Evolutionary conservation across 352 stramenopile species (phyloP), one percentile per base, ranked within the genome.

Genomic region (Globisporangium polare): DNA sequence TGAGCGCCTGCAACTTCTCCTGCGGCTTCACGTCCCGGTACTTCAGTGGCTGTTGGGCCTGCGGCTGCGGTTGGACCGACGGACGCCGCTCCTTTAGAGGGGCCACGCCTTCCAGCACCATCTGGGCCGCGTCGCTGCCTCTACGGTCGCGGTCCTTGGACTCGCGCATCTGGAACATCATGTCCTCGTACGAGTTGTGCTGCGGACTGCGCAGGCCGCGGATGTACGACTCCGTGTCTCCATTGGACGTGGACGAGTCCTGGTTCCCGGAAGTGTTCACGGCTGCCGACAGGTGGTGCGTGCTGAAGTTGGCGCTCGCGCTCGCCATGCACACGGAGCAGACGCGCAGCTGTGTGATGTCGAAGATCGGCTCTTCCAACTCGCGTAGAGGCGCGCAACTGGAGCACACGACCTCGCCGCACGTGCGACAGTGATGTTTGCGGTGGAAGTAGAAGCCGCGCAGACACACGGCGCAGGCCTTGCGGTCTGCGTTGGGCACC

Each of bases 371-470:
- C 42, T 91, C 78, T 7, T 94, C 86, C 2, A 94, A 60, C 33
- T 89, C 76, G 0, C 86, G 81, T 41, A 91, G 60, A 4, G 86
- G 86, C 10, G 83, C 82, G 50, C 86, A 94, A 39, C 50, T 81
- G 3, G 78, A 81, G 62, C 86, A 94, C 22, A 92, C 83, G 2
- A 92, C 83, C 58, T 92, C 83, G 27, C 83, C 83, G 65, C 83
- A 92, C 5, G 83, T 84, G 0, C 78, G 69, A 52, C 83, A 92
- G 59, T 92, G 83, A 58, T 91, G 78, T 50, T 90, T 90, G 20
- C 83, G 72, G 66, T 86, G 86, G 54, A 92, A 90, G 53, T 88
- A 86, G 58, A 94, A 94, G 2, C 74, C 76, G 20, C 80, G 83
- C 6, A 92, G 57, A 65, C 86, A 94, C 47, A 94, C 83, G 2